Conservation (phyloP, 2,329 filamentous ascomycete genomes). For the Xylaria sp. region DNA sequence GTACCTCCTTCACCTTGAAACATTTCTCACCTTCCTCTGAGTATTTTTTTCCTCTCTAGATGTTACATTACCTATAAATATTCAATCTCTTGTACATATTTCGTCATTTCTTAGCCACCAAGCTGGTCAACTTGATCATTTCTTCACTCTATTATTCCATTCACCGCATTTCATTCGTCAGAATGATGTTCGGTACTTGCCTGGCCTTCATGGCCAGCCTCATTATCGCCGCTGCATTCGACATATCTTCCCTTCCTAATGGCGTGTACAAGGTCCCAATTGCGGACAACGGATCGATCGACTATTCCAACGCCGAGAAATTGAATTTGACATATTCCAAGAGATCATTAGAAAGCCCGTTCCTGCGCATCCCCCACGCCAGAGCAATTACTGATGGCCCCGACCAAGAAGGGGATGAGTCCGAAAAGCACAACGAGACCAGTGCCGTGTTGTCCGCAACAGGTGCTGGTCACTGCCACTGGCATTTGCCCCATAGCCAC, state of each 20-base stretch:
- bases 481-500: conserved; percentile 1
- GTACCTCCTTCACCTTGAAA: neutral
- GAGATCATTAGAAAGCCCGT: neutral
- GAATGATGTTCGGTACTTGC: neutral
- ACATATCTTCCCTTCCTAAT: conserved; percentile 2
- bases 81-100: too few relatives aligned
- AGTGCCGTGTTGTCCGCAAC: neutral
- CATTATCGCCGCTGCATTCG: neutral
- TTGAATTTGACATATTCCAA: neutral
- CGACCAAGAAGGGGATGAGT: neutral
- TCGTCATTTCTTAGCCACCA: neutral
- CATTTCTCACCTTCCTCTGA: too few relatives aligned
- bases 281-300: neutral
- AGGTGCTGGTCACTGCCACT: neutral
- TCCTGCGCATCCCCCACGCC: neutral
- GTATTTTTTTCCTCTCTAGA: too few relatives aligned
- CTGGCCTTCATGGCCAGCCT: neutral
- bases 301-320: neutral
- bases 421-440: neutral
- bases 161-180: neutral
- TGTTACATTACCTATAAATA: too few relatives aligned
- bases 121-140: neutral
- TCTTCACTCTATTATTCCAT: neutral
- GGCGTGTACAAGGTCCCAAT: conserved; percentile 12
- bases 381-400: neutral